Evolutionary conservation across 2,329 filamentous ascomycete genomes (phyloP).

Genomic region (Atkinsonella texensis): DNA sequence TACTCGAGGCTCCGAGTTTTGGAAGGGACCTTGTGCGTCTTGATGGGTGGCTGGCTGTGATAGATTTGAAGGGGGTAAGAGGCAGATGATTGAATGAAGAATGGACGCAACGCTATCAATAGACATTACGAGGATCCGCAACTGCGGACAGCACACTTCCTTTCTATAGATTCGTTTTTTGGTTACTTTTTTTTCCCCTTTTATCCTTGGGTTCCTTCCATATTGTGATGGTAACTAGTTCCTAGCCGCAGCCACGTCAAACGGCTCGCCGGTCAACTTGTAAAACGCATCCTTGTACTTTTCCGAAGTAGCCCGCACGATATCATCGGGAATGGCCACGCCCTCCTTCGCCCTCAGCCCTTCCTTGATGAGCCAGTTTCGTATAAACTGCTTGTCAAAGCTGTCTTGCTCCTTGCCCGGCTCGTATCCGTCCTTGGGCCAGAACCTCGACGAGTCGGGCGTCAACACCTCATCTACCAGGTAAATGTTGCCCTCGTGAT

Average conservation of each 20-base stretch:
- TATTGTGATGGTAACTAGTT: neutral
- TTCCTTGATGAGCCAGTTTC: constrained; percentile 67
- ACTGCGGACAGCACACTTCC: too few relatives aligned
- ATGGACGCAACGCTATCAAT: too few relatives aligned
- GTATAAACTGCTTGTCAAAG: constrained; percentile 78
- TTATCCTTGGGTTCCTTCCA: neutral
- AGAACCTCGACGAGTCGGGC: constrained; percentile 77
- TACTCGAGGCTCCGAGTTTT: too few relatives aligned
- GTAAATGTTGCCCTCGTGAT: constrained; percentile 34
- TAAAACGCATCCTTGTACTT: constrained; percentile 22
- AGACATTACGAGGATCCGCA: too few relatives aligned
- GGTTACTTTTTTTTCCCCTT: neutral
- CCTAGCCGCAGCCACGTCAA: constrained; percentile 18
- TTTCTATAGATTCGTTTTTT: neutral
- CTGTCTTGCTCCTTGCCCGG: constrained; percentile 65
- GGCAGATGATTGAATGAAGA: too few relatives aligned
- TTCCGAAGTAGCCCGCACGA: constrained; percentile 9
- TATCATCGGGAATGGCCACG: constrained; percentile 50
- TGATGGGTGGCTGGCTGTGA: too few relatives aligned
- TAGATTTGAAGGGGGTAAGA: too few relatives aligned
- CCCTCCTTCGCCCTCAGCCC: constrained; percentile 44
- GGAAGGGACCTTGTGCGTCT: too few relatives aligned
- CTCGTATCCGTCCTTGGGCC: constrained; percentile 54
- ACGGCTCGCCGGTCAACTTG: constrained; percentile 45
- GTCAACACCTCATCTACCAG: constrained; percentile 74